Evolutionary conservation across 1,139 yeast species (phyloP), one percentile per base, ranked within the genome.

Genomic region (Pichia norvegensis): DNA sequence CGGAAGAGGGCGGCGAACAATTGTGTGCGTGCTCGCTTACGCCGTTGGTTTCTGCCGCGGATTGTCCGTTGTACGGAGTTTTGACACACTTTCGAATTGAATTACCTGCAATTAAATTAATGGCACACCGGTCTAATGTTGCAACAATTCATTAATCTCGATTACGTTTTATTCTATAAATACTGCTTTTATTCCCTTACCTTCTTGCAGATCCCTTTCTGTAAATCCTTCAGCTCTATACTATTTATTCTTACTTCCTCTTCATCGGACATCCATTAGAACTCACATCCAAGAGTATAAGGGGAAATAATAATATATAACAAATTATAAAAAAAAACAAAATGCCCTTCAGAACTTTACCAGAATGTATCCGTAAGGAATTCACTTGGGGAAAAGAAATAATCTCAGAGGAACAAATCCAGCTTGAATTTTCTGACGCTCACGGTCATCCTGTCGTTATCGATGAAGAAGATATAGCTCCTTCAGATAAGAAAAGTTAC

Each of bases 311-410:
- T n/a, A n/a, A n/a, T n/a, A n/a, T n/a, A n/a, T n/a, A n/a, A n/a
- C n/a, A n/a, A n/a, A n/a, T n/a, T n/a, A n/a, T n/a, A n/a, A n/a
- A n/a, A n/a, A n/a, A n/a, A n/a, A n/a, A n/a, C n/a, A 16, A n/a
- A 4, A 53, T 54, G 57, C 55, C 52, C 14, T 46, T 53, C 27
- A 46, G 29, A 21, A 79, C 76, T 55, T 59, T 79, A 41, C 81
- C 83, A 22, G 63, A 58, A 37, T 67, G 74, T 5, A 59, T 74
- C 37, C 53, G 56, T 36, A 65, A 59, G 42, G 79, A 74, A 54
- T 52, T 72, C 48, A 67, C 74, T 10, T 51, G 68, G 51, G 65
- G 64, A 40, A 67, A 63, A 55, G 47, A 55, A 11, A 49, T 55
- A 16, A 47, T 54, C 23, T 45, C 45, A 20, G 21, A 19, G 3